Base-by-base conservation (phyloP, 106 monocot species). In the Phalaenopsis aphrodite region DNA sequence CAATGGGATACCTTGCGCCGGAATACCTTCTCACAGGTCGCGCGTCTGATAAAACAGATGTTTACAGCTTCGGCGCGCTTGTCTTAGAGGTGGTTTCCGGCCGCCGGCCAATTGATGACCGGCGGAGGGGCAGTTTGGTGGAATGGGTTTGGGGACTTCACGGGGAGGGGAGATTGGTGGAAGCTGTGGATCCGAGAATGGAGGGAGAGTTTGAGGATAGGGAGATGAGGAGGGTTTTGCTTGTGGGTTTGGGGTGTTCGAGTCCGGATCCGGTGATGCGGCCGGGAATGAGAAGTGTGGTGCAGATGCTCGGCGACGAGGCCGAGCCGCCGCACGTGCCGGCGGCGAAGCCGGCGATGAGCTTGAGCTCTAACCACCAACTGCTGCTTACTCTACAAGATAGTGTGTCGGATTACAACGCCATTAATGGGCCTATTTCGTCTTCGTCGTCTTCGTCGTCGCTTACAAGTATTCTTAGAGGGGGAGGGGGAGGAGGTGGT, bases 1-100 rank as follows among this genome's bases (percentile, higher is more conserved):
- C 98, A 8, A 98, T 98, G 98, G 98, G 98, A 1, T 98, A 98
- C 85, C 87, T 98, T 2, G 94, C 98, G 0, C 98, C 98, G n/a
- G 98, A 98, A 49, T 98, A 98, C 84, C 87, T 98, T 75, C 87
- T 92, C 71, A 98, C 94, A 5, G 98, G 98, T 42, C 92, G 98
- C 21, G 98, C 97, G 9, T 92, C 94, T 8, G 97, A 92, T 76
- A 90, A 88, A 78, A 92, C 92, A 2, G 97, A 98, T 78, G 94
- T 90, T 19, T 98, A 94, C 86, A 94, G 94, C 86, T 98, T 94
- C 78, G 97, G 97, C n/a, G 94, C 89, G 15, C 78, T 98, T 2
- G 90, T 88, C 1, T 84, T 98, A 3, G 97, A 98, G 82, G 97
- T 98, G 5, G 86, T 79, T 1, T 89, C 85, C 76, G 97, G 94